These are phyloP conservation scores for Raphidocelis subcapitata DNA, from an alignment of 139 green algal genomes.

Conservation along the genomic window DNA sequence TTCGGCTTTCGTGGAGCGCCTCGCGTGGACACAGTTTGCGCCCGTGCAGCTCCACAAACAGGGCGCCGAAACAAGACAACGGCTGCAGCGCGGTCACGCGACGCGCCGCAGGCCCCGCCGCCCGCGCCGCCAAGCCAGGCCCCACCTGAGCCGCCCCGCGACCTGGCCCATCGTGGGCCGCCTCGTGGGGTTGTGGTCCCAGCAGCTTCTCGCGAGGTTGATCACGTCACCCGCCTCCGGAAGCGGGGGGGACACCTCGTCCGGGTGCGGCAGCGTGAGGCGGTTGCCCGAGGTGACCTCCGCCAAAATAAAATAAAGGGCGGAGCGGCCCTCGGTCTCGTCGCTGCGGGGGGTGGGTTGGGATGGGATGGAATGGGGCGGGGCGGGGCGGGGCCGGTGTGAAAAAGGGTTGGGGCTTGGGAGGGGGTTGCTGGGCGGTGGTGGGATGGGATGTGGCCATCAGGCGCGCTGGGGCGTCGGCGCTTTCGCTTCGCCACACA, in stretches of 20 bases:
- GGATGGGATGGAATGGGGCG: not conserved
- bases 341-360: conserved; percentile 3
- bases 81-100: too few relatives aligned
- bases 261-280: conserved; percentile 10
- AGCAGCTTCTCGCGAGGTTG: conserved; percentile 27
- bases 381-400: not conserved
- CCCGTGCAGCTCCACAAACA: too few relatives aligned
- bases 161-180: conserved; percentile 37
- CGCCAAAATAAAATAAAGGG: conserved; percentile 27
- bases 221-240: conserved; percentile 31
- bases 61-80: too few relatives aligned
- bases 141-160: conserved; percentile 5
- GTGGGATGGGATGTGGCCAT: too few relatives aligned
- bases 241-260: conserved; percentile 12
- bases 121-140: not conserved
- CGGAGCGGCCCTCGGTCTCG: conserved; percentile 20
- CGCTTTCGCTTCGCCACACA: not conserved
- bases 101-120: conserved; percentile 1
- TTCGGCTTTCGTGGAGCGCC: too few relatives aligned
- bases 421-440: not conserved
- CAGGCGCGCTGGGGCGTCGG: not conserved
- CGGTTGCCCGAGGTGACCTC: conserved; percentile 24
- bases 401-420: not conserved
- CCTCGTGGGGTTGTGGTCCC: conserved; percentile 28
- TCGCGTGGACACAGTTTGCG: too few relatives aligned